phyloP scores from a whole-genome alignment of 2,329 filamentous ascomycete species.

The Boeremia lycopersici region DNA sequence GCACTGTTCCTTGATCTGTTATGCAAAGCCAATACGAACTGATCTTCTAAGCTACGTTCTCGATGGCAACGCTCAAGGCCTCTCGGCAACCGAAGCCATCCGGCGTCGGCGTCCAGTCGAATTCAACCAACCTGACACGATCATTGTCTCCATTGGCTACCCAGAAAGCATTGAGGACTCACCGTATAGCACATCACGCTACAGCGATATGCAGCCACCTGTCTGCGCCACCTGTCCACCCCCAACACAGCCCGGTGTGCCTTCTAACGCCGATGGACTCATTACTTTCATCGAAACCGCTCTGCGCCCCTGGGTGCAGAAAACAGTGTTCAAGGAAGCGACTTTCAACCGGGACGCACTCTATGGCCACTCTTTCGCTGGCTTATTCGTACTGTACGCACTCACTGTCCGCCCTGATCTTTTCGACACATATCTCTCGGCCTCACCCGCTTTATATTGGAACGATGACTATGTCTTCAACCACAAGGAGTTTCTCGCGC shows the following conservation, averaged over 20 bases:
- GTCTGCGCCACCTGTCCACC: constrained; percentile 37
- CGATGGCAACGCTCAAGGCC: constrained; percentile 40
- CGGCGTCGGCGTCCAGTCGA: constrained; percentile 41
- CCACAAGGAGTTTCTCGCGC: constrained; percentile 26
- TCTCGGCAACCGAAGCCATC: constrained; percentile 37
- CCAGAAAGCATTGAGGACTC: constrained; percentile 37
- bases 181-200: constrained; percentile 33
- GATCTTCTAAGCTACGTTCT: constrained; percentile 34
- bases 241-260: constrained; percentile 37
- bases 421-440: constrained; percentile 55
- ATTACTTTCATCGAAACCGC: constrained; percentile 52
- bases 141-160: constrained; percentile 42
- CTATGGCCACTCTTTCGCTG: constrained; percentile 59
- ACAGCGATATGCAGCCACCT: constrained; percentile 39
- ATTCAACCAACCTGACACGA: constrained; percentile 36
- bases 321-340: constrained; percentile 38
- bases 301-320: constrained; percentile 45
- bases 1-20: not conserved
- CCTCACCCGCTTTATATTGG: constrained; percentile 58
- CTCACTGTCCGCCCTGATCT: constrained; percentile 50
- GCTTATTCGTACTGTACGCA: constrained; percentile 55
- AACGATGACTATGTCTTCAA: constrained; percentile 51
- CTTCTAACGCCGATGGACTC: constrained; percentile 55
- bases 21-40: not conserved
- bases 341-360: constrained; percentile 50